Conservation (phyloP, 2,329 filamentous ascomycete species). For the Colletotrichum sp. region DNA sequence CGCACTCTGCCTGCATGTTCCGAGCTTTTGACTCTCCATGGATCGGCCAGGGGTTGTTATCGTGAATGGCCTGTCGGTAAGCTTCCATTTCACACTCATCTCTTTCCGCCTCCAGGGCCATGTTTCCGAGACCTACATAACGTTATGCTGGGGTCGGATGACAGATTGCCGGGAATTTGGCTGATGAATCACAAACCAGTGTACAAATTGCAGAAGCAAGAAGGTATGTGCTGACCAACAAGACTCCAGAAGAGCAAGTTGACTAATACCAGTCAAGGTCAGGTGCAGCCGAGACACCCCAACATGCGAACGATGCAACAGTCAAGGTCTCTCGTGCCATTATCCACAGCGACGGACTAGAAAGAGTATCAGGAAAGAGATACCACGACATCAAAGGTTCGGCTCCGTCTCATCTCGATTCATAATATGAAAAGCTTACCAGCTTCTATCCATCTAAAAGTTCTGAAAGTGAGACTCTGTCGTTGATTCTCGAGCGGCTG, state of each 20-base stretch:
- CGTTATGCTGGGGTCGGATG: neutral
- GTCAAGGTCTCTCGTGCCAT: constrained; percentile 27
- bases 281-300: constrained; percentile 34
- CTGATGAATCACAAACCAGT: neutral
- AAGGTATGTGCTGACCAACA: neutral
- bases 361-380: constrained; percentile 22
- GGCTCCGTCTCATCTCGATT: neutral
- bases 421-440: neutral
- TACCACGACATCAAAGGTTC: constrained; percentile 22
- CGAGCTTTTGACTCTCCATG: neutral
- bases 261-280: constrained; percentile 21
- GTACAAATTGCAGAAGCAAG: constrained; percentile 8
- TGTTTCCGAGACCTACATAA: neutral
- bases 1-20: neutral
- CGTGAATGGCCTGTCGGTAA: constrained; percentile 15
- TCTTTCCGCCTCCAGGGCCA: neutral
- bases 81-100: neutral
- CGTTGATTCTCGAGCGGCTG: constrained; percentile 32
- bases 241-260: neutral
- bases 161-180: neutral
- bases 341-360: constrained; percentile 30
- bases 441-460: neutral
- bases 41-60: constrained; percentile 1
- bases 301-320: constrained; percentile 29
- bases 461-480: constrained; percentile 21